Evolutionary conservation across 2,329 filamentous ascomycete genomes (phyloP).

Genomic region (Xylaria sp.): DNA sequence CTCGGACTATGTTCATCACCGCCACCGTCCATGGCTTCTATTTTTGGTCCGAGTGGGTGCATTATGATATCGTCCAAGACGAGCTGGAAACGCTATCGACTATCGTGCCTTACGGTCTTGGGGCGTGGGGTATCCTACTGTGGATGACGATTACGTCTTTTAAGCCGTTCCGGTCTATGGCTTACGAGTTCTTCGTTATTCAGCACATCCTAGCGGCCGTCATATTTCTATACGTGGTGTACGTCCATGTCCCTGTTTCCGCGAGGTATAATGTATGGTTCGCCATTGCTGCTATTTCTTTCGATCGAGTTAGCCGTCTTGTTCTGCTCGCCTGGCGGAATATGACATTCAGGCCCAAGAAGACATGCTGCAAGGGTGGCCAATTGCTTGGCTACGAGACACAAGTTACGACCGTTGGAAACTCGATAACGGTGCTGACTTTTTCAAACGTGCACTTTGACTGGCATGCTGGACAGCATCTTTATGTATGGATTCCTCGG

Average conservation of each 20-base stretch:
- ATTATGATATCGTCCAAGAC: conserved; percentile 66
- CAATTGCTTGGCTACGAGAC: conserved; percentile 65
- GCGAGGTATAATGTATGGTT: conserved; percentile 74
- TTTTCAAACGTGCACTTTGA: conserved; percentile 69
- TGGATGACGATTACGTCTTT: conserved; percentile 74
- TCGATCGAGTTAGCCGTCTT: conserved; percentile 69
- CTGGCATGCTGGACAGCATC: conserved; percentile 69
- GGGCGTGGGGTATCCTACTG: conserved; percentile 72
- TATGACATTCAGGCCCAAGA: conserved; percentile 55
- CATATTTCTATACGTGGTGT: conserved; percentile 71
- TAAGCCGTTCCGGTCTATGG: conserved; percentile 71
- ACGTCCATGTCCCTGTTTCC: conserved; percentile 70
- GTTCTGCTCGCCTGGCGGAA: conserved; percentile 64
- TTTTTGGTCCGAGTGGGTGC: conserved; percentile 73
- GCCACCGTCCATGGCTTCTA: conserved; percentile 76
- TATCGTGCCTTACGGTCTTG: conserved; percentile 74
- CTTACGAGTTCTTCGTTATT: conserved; percentile 75
- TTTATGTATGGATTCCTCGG: conserved; percentile 70
- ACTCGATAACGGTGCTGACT: conserved; percentile 66
- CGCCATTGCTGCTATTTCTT: conserved; percentile 69
- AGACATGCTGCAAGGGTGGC: conserved; percentile 59
- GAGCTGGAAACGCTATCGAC: conserved; percentile 69
- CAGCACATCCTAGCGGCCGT: conserved; percentile 74
- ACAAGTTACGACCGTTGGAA: conserved; percentile 60
- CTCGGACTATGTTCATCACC: conserved; percentile 74